Conservation (phyloP, 2,329 filamentous ascomycete species). For the Exserohilum rostratum region DNA sequence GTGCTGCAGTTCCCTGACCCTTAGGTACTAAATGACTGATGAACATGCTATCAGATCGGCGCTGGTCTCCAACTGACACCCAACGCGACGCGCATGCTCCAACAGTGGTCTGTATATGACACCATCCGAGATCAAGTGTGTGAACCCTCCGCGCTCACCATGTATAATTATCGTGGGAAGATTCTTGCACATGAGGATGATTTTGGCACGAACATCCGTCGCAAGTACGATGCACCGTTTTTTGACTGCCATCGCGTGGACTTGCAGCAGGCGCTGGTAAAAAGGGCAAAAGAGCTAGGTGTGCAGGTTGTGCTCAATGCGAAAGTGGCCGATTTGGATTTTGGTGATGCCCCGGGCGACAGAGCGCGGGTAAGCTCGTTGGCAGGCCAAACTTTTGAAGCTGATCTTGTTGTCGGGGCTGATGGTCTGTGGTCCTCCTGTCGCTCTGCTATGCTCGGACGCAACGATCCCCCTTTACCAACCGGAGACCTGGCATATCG, state of each 20-base stretch:
- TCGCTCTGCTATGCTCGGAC: constrained; percentile 47
- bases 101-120: constrained; percentile 58
- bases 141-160: constrained; percentile 57
- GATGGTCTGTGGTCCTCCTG: constrained; percentile 69
- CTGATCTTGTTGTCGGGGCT: constrained; percentile 66
- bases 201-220: constrained; percentile 61
- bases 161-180: constrained; percentile 60
- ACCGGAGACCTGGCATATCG: constrained; percentile 71
- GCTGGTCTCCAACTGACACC: constrained; percentile 47
- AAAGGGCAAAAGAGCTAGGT: constrained; percentile 60
- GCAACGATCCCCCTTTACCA: constrained; percentile 40
- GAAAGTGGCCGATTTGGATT: constrained; percentile 56
- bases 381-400: constrained; percentile 50
- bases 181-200: constrained; percentile 57
- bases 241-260: constrained; percentile 68
- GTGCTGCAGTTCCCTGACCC: background rate
- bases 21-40: background rate
- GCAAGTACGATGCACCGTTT: constrained; percentile 64
- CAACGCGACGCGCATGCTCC: constrained; percentile 56
- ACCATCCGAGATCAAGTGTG: constrained; percentile 46
- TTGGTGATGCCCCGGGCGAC: constrained; percentile 42
- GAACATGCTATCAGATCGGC: constrained; percentile 33
- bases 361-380: constrained; percentile 50
- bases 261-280: constrained; percentile 61
- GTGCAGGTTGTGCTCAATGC: constrained; percentile 58